Base-by-base conservation (phyloP, 2,329 filamentous ascomycete genomes). In the Colletotrichum scovillei region DNA sequence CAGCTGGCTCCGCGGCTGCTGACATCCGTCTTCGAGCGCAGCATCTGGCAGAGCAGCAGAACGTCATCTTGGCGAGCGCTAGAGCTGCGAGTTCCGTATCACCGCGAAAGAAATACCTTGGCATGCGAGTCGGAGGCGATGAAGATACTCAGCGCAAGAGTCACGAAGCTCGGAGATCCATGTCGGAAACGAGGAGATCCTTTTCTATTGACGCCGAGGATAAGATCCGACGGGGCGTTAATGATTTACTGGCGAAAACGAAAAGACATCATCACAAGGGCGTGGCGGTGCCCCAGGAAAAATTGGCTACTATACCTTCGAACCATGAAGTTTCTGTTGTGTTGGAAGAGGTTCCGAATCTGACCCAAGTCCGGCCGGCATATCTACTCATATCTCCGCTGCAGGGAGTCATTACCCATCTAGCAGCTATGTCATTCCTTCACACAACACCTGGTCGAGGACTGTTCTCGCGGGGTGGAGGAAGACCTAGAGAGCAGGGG, bases 1-100 rank as follows among this genome's bases (percentile, higher is more conserved):
- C 82, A 3, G 77, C 80, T n/a, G 90, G 87, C 52, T 91, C 91
- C 0, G 82, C 91, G 5, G 88, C 91, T 0, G 88, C 91, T 16
- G 92, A 95, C 77, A 93, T 97, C 60, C 86, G 92, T 2, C 84
- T 92, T 0, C 90, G 92, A 58, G 95, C 95, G 0, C 86, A 89
- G 57, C 89, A 91, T 72, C 85, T 97, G 6, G 92, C 93, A 1
- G 86, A 87, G 30, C 88, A 92, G 76, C 91, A 92, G 76, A 91
- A 88, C 64, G 80, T 83, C 1, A 84, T 88, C 19, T 83, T 86
- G 59, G 81, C 77, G 0, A 82, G 81, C 46, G 79, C 79, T 22
- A 82, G 82, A 5, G 78, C 80, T 5, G 80, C 80, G 3, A 81
- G 79, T 63, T 59, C 76, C 28, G 78, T 78, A 11, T 76, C 76